Base-by-base conservation (phyloP, 2,329 filamentous ascomycete species). In the Mollisia scopiformis region DNA sequence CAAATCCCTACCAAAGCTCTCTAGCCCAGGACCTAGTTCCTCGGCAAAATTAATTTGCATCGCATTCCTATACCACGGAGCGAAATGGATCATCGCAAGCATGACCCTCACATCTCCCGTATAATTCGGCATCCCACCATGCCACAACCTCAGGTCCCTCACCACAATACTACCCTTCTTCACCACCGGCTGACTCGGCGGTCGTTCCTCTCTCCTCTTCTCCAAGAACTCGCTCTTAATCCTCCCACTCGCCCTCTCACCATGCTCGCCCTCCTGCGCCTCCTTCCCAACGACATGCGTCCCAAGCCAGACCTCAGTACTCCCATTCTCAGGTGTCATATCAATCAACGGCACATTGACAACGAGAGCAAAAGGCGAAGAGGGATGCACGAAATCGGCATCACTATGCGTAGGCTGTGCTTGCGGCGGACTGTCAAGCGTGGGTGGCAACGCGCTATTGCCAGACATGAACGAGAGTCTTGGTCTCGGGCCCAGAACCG, bases 111-210 rank as follows among this genome's bases (percentile, higher is more conserved):
- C 75, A 7, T 79, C 74, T 2, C 75, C 67, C 0, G 79, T 81
- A 35, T 69, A 67, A 62, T 88, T 88, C 1, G 84, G 84, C 80
- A 85, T 85, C 0, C 85, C 86, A 0, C 83, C 84, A 69, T 88
- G 85, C 85, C 86, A 88, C 10, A 87, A 76, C 23, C 85, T 73
- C 53, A 88, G 71, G 69, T 88, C 85, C 0, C 86, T 77, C 25
- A 88, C 69, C 8, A 87, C 75, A n/a, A 88, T 65, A 21, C 80
- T 80, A 0, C 85, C 84, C 64, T 85, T 85, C 37, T 75, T 75
- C 0, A 86, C 75, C 1, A 71, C 54, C 0, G 83, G 82, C 66
- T 86, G 83, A 3, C 76, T 68, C 0, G 82, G 82, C 2, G 77
- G 74, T 2, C 77, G 70, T 2, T 72, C 64, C 1, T 63, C 53